Base-by-base conservation (phyloP, 108 stramenopile species). In the Cylindrotheca closterium region DNA sequence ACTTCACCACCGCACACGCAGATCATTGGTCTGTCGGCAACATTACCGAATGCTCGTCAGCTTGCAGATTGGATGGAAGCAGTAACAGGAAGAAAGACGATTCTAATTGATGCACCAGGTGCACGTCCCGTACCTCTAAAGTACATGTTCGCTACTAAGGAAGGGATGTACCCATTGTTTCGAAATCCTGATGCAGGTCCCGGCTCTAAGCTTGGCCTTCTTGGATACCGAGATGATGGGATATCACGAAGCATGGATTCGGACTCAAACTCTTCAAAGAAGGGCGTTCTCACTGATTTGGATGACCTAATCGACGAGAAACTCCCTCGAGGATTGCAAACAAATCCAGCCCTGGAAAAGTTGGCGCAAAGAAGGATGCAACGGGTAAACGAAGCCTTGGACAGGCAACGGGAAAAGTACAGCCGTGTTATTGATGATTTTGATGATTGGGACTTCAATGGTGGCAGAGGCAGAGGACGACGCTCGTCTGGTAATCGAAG, bases 71-170 rank as follows among this genome's bases (percentile, higher is more conserved):
- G 94, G 94, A 88, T 95, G 69, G 77, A 83, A 49, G 65, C 74
- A 15, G 87, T 95, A 2, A 88, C 91, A 4, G 84, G 86, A 8
- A 75, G 91, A 18, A 68, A 80, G 51, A 82, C 94, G 21, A 59
- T 82, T 37, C 77, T 99, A 24, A 76, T 97, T 15, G 79, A 94
- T 58, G 86, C 84, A n/a, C 58, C 63, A 31, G 89, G 88, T 2
- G 68, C 58, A 24, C 78, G 98, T 28, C 98, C 98, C 18, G 96
- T 99, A 4, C 98, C 98, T 1, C 72, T 99, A 59, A 77, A 86
- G 32, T 90, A 92, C 73, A 68, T 96, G 27, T 96, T 81, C 59
- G 91, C 91, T 7, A 85, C 83, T 8, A 79, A 79, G 47, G 76
- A 91, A 51, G 88, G 85, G 12, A 62, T 95, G 34, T 74, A 71